A percentile compares a stretch with the other conserved stretches of the same genome.
Evolutionary conservation across 2,329 filamentous ascomycete genomes (phyloP).

Genomic region (Pyricularia pennisetigena): DNA sequence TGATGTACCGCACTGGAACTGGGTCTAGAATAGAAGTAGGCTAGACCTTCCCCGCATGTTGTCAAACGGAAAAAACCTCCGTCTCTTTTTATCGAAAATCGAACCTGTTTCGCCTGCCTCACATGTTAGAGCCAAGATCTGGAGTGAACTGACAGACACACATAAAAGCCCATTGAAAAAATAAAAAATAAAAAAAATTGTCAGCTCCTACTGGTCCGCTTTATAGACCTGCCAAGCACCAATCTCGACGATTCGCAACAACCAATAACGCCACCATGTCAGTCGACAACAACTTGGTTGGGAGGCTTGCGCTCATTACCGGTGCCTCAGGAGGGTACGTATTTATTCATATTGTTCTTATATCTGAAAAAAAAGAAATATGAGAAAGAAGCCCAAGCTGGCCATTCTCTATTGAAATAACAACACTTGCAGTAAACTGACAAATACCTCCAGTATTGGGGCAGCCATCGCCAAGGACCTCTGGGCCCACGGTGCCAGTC

Average conservation of each 20-base stretch:
- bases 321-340: constrained; percentile 5
- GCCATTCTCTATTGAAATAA: not conserved
- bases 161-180: not conserved
- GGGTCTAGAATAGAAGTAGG: not conserved
- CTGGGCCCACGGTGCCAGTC: constrained; percentile 21
- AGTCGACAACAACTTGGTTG: not conserved
- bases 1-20: not conserved
- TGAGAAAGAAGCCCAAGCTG: not conserved
- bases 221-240: not conserved
- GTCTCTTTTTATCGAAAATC: not conserved
- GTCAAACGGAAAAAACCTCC: not conserved
- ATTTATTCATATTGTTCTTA: not conserved
- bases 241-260: not conserved
- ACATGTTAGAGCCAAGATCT: not conserved
- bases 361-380: too few relatives aligned
- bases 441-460: constrained; percentile 15
- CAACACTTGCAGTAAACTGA: not conserved
- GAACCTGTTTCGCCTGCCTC: not conserved
- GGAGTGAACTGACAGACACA: not conserved
- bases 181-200: too few relatives aligned
- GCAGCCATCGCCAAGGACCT: constrained; percentile 21
- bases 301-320: constrained; percentile 3
- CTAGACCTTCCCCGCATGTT: not conserved
- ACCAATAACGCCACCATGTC: not conserved
- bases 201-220: not conserved